Percentiles rank a stretch among this genome's conserved stretches.
Conservation (phyloP, 805 yeast genomes). For the Candida coquimbonensis region DNA sequence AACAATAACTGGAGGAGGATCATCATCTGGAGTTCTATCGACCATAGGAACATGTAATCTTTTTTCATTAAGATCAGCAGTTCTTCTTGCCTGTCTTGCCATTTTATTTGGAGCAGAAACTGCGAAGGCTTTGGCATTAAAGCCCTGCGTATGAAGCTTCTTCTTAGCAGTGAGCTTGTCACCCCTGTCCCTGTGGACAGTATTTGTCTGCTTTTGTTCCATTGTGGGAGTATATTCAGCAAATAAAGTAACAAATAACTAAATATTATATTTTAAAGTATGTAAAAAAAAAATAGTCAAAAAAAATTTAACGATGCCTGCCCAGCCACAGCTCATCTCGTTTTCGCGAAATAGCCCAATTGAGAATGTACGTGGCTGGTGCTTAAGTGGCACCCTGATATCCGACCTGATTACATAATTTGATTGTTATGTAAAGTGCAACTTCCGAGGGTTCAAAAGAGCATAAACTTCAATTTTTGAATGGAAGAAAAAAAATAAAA, state of each 20-base stretch:
- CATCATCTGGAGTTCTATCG: conserved; percentile 94
- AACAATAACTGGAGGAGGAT: conserved; percentile 93
- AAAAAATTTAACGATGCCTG: conserved; percentile 3
- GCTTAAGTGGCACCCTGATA: background rate
- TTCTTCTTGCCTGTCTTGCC: conserved; percentile 74
- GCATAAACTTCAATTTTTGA: conserved; percentile 1
- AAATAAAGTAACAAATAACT: background rate
- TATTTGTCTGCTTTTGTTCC: conserved; percentile 58
- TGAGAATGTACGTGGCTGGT: background rate
- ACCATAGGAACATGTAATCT: conserved; percentile 96
- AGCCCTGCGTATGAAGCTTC: conserved; percentile 83
- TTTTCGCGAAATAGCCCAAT: background rate
- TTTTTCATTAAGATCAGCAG: conserved; percentile 75
- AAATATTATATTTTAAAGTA: background rate
- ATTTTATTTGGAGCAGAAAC: conserved; percentile 81
- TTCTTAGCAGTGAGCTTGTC: conserved; percentile 61
- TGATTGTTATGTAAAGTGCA: background rate
- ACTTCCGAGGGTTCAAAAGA: conserved; percentile 1
- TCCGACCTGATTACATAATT: background rate
- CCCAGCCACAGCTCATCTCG: conserved; percentile 1
- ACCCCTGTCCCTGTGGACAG: conserved; percentile 68
- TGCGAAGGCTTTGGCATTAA: conserved; percentile 77
- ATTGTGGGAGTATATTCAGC: background rate
- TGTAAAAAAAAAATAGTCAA: background rate
- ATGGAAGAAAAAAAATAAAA: background rate